A percentile compares a stretch with the other conserved stretches of the same genome.
Conservation (phyloP, 306 rosid species). For the Trifolium fragiferum region DNA sequence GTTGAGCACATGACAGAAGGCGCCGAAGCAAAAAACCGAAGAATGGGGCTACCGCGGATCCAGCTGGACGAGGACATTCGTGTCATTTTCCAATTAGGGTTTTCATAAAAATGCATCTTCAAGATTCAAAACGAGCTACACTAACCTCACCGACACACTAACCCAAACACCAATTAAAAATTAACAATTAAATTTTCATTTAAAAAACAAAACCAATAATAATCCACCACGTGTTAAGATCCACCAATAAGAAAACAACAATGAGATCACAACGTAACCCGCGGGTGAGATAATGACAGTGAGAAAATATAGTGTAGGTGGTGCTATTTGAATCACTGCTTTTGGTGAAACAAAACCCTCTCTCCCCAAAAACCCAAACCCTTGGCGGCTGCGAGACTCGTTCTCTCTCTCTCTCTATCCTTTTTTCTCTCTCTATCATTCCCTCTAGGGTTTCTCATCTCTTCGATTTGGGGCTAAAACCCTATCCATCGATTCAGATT, state of each 20-base stretch:
- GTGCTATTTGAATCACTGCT: constrained; percentile 99
- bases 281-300: constrained; percentile 49
- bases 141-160: background rate
- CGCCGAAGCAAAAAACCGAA: constrained; percentile 35
- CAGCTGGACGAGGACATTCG: constrained; percentile 54
- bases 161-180: constrained; percentile 37
- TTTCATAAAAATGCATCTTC: constrained; percentile 50
- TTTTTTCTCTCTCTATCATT: background rate
- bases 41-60: constrained; percentile 30
- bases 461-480: constrained; percentile 47
- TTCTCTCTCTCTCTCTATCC: constrained; percentile 37
- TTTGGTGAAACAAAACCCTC: constrained; percentile 84
- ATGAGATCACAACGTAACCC: constrained; percentile 49
- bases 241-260: constrained; percentile 5
- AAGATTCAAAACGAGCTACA: constrained; percentile 13
- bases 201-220: background rate
- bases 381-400: constrained; percentile 98
- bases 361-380: constrained; percentile 87
- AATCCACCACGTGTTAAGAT: background rate
- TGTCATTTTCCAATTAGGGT: constrained; percentile 77
- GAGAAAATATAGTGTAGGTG: constrained; percentile 56
- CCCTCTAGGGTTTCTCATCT: constrained; percentile 56
- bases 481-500: constrained; percentile 38
- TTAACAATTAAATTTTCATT: background rate
- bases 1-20: constrained; percentile 37